Conservation (phyloP, 2,329 filamentous ascomycete species). For the Ilyonectria mors-panacis region DNA sequence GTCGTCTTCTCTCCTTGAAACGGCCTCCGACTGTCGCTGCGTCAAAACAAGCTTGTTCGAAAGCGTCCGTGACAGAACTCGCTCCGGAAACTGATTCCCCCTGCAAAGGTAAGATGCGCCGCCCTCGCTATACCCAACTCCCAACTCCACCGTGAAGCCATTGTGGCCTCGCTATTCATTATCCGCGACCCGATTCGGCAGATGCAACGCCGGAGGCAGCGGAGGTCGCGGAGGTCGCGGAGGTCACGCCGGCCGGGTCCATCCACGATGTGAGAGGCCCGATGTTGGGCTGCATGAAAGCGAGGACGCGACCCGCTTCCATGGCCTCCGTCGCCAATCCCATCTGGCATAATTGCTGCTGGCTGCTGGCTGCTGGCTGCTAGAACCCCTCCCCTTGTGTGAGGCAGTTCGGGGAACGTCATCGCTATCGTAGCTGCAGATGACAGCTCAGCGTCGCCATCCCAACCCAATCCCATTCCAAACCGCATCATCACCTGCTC, state of each 20-base stretch:
- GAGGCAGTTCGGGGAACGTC: constrained; percentile 13
- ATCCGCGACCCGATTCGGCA: constrained; percentile 14
- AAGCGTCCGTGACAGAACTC: neutral
- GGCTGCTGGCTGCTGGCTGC: neutral
- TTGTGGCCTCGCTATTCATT: neutral
- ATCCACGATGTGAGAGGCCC: neutral
- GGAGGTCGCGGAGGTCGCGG: neutral
- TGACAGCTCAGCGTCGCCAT: constrained; percentile 18
- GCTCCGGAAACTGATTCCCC: neutral
- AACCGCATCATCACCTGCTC: constrained; percentile 1
- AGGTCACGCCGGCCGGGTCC: neutral
- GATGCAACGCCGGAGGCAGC: neutral
- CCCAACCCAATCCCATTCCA: constrained; percentile 2
- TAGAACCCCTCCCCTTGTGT: neutral
- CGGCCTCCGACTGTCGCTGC: neutral
- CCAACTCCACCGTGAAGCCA: neutral
- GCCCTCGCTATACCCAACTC: neutral
- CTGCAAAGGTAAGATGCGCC: neutral
- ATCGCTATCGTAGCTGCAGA: constrained; percentile 20
- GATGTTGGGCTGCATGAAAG: constrained; percentile 13
- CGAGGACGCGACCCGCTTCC: constrained; percentile 12
- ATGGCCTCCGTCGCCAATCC: neutral
- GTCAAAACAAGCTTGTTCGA: neutral
- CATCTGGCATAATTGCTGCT: neutral
- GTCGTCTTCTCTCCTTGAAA: neutral